Evolutionary conservation across 2,329 filamentous ascomycete genomes (phyloP).

Genomic region (Fusarium sp.): DNA sequence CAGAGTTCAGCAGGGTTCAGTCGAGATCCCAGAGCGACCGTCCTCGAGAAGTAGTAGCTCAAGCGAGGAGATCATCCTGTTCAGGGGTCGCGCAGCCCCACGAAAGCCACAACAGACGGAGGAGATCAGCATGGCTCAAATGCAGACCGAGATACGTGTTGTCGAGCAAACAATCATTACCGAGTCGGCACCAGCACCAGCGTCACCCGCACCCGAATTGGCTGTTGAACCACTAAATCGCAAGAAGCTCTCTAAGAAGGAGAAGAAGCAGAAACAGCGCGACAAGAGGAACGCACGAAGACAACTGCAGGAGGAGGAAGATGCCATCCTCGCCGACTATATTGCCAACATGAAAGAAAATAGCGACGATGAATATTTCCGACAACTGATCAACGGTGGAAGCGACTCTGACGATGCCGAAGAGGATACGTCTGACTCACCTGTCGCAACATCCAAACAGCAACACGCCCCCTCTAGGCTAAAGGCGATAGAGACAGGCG

Average conservation of each 20-base stretch:
- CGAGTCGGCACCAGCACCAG: conserved; percentile 9
- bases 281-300: conserved; percentile 35
- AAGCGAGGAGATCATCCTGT: conserved; percentile 77
- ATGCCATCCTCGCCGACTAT: conserved; percentile 75
- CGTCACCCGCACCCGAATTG: not conserved
- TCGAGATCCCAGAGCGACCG: conserved; percentile 34
- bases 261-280: conserved; percentile 32
- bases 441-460: conserved; percentile 52
- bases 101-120: conserved; percentile 33
- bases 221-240: not conserved
- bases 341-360: conserved; percentile 73
- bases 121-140: conserved; percentile 43
- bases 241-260: conserved; percentile 16
- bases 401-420: conserved; percentile 12
- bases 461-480: conserved; percentile 66
- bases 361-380: conserved; percentile 58
- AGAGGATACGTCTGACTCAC: conserved; percentile 56
- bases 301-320: conserved; percentile 55
- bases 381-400: conserved; percentile 23
- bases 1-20: not conserved
- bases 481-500: conserved; percentile 46
- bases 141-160: conserved; percentile 50
- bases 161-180: conserved; percentile 42
- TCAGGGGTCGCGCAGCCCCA: conserved; percentile 65
- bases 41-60: conserved; percentile 56